phyloP scores from a whole-genome alignment of 1,139 yeast genomes.

The Suhomyces taliae region DNA sequence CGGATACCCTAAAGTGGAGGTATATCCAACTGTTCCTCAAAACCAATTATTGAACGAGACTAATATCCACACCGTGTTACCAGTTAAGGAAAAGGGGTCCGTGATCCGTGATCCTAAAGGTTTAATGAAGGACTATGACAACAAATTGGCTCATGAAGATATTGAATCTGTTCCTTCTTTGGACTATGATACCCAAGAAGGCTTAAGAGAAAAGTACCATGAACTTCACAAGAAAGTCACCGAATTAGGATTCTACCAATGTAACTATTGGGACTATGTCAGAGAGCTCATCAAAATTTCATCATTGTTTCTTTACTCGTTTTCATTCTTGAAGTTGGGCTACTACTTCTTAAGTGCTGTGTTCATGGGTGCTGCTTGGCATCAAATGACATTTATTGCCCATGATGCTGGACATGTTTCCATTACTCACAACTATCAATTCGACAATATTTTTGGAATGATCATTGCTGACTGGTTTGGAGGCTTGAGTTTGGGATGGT shows the following conservation, averaged over 20 bases:
- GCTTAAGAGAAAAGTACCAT: slow-evolving; percentile 57
- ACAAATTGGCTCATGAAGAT: slow-evolving; percentile 53
- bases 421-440: slow-evolving; percentile 74
- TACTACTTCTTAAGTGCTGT: slow-evolving; percentile 61
- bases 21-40: slow-evolving; percentile 51
- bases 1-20: slow-evolving; percentile 41
- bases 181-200: slow-evolving; percentile 65
- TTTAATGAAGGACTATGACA: slow-evolving; percentile 59
- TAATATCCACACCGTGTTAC: slow-evolving; percentile 38
- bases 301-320: slow-evolving; percentile 51
- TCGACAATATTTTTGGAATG: slow-evolving; percentile 77
- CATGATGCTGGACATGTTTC: slow-evolving; percentile 90
- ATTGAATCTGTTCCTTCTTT: slow-evolving; percentile 57
- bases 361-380: slow-evolving; percentile 79
- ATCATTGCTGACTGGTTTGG: slow-evolving; percentile 76
- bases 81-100: slow-evolving; percentile 26
- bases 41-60: slow-evolving; percentile 39
- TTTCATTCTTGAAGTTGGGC: slow-evolving; percentile 47
- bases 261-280: slow-evolving; percentile 70
- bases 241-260: slow-evolving; percentile 62
- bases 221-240: slow-evolving; percentile 58
- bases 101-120: slow-evolving; percentile 56
- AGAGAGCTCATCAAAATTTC: slow-evolving; percentile 65
- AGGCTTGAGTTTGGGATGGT: slow-evolving; percentile 91
- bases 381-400: slow-evolving; percentile 81